Conservation (phyloP, 495 filamentous ascomycete species). For the Hyphodiscus hymeniophilus region DNA sequence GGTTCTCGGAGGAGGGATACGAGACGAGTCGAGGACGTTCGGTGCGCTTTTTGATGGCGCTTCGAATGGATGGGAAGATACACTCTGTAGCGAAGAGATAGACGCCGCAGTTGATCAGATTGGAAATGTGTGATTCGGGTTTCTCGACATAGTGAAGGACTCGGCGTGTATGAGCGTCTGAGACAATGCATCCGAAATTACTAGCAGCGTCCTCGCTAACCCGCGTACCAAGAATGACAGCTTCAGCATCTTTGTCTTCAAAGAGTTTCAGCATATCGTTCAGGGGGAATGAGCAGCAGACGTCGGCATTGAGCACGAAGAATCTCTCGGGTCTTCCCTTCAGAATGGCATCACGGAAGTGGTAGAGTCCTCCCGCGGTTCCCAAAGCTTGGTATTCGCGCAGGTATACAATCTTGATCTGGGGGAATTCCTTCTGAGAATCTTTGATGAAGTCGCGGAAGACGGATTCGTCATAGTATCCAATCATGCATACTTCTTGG, state of each 20-base stretch:
- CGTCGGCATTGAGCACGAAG: conserved; percentile 97
- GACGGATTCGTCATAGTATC: conserved; percentile 95
- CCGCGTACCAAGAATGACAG: conserved; percentile 89
- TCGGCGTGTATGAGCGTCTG: conserved; percentile 87
- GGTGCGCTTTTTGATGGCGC: conserved; percentile 90
- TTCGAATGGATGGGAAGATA: conserved; percentile 94
- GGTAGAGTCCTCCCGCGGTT: conserved; percentile 94
- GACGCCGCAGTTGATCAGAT: conserved; percentile 98
- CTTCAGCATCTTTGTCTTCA: conserved; percentile 93
- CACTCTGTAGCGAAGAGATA: conserved; percentile 94
- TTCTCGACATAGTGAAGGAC: conserved; percentile 99
- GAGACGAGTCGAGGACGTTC: conserved; percentile 85
- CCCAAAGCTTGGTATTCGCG: conserved; percentile 96
- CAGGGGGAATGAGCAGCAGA: conserved; percentile 98
- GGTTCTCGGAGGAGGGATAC: conserved; percentile 91
- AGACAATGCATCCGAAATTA: conserved; percentile 98
- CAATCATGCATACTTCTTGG: conserved; percentile 93
- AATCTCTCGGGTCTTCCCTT: conserved; percentile 91
- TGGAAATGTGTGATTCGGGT: conserved; percentile 95
- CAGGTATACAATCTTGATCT: conserved; percentile 88
- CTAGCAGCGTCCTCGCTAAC: conserved; percentile 86
- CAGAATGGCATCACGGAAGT: conserved; percentile 98
- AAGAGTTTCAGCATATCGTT: conserved; percentile 91
- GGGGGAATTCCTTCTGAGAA: conserved; percentile 71
- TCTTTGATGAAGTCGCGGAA: conserved; percentile 98